These are phyloP conservation scores for Gynandropsis gynandra DNA, from an alignment of 345 rosid species.

Conservation along the genomic window DNA sequence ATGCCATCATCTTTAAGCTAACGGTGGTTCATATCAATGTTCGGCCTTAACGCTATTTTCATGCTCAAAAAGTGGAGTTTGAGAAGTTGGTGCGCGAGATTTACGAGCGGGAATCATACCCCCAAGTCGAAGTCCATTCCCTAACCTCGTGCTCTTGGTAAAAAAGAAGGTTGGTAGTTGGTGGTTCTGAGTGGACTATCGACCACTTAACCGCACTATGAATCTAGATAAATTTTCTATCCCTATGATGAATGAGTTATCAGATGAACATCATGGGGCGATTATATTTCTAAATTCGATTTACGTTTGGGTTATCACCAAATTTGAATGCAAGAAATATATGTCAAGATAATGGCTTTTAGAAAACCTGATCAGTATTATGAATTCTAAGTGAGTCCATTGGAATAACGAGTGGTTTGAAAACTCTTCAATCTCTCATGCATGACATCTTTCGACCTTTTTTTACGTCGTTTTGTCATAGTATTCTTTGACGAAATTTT, in stretches of 20 bases:
- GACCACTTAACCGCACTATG: background rate
- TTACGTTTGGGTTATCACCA: background rate
- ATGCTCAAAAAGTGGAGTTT: background rate
- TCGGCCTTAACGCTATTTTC: too few relatives aligned
- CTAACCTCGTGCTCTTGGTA: background rate
- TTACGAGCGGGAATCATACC: background rate
- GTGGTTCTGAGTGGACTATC: background rate
- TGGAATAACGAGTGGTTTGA: background rate
- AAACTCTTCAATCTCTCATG: background rate
- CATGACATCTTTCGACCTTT: background rate
- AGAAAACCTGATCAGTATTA: too few relatives aligned
- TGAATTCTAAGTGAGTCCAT: background rate
- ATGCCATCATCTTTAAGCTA: too few relatives aligned
- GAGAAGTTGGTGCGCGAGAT: background rate
- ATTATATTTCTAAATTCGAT: background rate
- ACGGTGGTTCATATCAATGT: too few relatives aligned
- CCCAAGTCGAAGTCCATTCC: background rate
- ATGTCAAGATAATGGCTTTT: background rate
- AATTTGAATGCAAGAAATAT: background rate
- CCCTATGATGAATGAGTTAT: background rate
- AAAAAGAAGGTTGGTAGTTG: background rate
- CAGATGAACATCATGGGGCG: background rate
- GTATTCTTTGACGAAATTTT: background rate
- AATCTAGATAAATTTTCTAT: background rate
- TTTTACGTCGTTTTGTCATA: background rate